A percentile compares a stretch with the other conserved stretches of the same genome.
These are phyloP conservation scores for Mycena leptocephala DNA, from an alignment of 768 basidiomycete genomes.

Conservation along the genomic window DNA sequence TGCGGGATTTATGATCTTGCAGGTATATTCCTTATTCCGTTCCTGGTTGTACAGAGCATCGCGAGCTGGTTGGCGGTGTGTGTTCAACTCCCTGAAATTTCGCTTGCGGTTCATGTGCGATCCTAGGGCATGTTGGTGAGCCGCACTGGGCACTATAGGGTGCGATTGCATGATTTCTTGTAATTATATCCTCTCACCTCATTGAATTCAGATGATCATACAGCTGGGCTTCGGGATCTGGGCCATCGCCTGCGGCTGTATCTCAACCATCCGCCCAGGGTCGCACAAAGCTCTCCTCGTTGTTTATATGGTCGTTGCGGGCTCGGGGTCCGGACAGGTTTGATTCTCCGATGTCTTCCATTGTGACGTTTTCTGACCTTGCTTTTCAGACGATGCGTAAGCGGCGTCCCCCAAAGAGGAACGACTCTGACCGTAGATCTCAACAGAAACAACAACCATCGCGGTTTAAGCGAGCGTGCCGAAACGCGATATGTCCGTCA, in stretches of 20 bases:
- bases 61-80: too few relatives aligned
- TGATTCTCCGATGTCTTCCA: conserved; percentile 34
- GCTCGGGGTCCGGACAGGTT: conserved; percentile 73
- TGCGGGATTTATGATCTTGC: too few relatives aligned
- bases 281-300: conserved; percentile 68
- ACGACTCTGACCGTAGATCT: not conserved
- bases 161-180: too few relatives aligned
- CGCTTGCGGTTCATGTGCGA: too few relatives aligned
- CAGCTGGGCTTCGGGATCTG: conserved; percentile 83
- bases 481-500: conserved; percentile 81
- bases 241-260: conserved; percentile 79
- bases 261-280: conserved; percentile 71
- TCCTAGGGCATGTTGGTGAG: too few relatives aligned
- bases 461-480: conserved; percentile 82
- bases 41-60: too few relatives aligned
- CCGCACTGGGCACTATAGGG: too few relatives aligned
- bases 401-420: too few relatives aligned
- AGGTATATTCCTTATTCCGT: too few relatives aligned
- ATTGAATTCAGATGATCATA: conserved; percentile 68
- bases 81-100: too few relatives aligned
- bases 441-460: conserved; percentile 71
- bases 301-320: conserved; percentile 73
- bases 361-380: not conserved
- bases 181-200: too few relatives aligned
- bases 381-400: conserved; percentile 61